A percentile compares a stretch with the other conserved stretches of the same genome.
phyloP scores from a whole-genome alignment of 2,329 filamentous ascomycete genomes.

The Cladosporium colombiae region DNA sequence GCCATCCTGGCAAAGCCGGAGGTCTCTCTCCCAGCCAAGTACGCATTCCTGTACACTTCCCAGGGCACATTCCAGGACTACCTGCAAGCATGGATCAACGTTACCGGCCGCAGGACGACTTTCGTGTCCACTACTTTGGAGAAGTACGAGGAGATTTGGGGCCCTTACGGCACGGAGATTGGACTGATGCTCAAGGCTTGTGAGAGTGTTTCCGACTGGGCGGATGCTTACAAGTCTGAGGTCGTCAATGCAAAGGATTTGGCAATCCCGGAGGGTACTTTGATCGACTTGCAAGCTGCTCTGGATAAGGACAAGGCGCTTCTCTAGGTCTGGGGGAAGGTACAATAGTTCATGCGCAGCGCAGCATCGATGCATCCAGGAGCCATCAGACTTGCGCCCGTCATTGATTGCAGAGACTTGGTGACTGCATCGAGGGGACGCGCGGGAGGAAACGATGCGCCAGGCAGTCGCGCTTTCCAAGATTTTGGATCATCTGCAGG shows the following conservation, averaged over 20 bases:
- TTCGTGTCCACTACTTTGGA: slow-evolving; percentile 10
- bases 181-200: slow-evolving; percentile 19
- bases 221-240: slow-evolving; percentile 2
- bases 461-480: neutral
- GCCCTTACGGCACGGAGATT: slow-evolving; percentile 18
- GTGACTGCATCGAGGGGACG: neutral
- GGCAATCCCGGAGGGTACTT: slow-evolving; percentile 4
- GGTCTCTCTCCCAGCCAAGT: slow-evolving; percentile 18
- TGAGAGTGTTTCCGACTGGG: slow-evolving; percentile 16
- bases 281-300: slow-evolving; percentile 17
- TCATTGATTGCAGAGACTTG: neutral
- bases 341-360: too few species aligned
- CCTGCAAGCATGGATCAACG: slow-evolving; percentile 19
- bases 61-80: slow-evolving; percentile 18
- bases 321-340: neutral
- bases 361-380: neutral
- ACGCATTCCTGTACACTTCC: slow-evolving; percentile 19
- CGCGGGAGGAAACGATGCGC: neutral
- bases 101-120: slow-evolving; percentile 19
- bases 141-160: slow-evolving; percentile 20
- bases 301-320: slow-evolving; percentile 21
- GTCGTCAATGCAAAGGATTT: slow-evolving; percentile 21
- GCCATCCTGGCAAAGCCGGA: slow-evolving; percentile 22
- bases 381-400: neutral
- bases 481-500: neutral